phyloP scores from a whole-genome alignment of 2,329 filamentous ascomycete genomes.

The Cyphellophora attinorum region DNA sequence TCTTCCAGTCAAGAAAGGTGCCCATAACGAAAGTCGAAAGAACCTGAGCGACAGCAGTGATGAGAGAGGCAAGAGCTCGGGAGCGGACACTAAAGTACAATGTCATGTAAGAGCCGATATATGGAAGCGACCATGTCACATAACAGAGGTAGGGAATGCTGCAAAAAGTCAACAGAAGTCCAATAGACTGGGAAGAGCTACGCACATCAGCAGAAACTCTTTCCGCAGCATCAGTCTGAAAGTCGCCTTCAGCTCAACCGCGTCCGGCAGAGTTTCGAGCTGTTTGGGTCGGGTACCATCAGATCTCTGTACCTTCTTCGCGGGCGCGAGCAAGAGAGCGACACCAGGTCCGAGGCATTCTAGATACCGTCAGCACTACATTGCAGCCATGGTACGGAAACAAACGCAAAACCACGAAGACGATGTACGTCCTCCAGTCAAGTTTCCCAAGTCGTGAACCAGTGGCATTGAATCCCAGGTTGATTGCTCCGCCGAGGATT shows the following conservation, averaged over 20 bases:
- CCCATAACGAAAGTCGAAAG: slow-evolving; percentile 56
- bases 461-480: slow-evolving; percentile 54
- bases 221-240: slow-evolving; percentile 48
- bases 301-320: slow-evolving; percentile 51
- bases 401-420: slow-evolving; percentile 48
- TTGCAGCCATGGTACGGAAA: background rate
- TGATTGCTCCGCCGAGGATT: slow-evolving; percentile 62
- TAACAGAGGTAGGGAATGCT: slow-evolving; percentile 20
- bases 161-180: slow-evolving; percentile 63
- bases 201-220: slow-evolving; percentile 44
- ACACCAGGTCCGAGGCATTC: slow-evolving; percentile 45
- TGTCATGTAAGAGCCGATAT: slow-evolving; percentile 46
- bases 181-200: slow-evolving; percentile 40
- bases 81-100: slow-evolving; percentile 62
- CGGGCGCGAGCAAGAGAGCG: slow-evolving; percentile 51
- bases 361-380: background rate
- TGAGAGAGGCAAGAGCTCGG: slow-evolving; percentile 58
- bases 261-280: slow-evolving; percentile 45
- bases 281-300: slow-evolving; percentile 55
- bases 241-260: slow-evolving; percentile 50
- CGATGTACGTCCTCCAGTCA: slow-evolving; percentile 56
- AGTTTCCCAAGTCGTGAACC: slow-evolving; percentile 52
- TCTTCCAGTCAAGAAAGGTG: slow-evolving; percentile 47
- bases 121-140: slow-evolving; percentile 1
- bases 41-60: slow-evolving; percentile 55